Conservation (phyloP, 1,284 basidiomycete species). For the Neonothopanus nambi region DNA sequence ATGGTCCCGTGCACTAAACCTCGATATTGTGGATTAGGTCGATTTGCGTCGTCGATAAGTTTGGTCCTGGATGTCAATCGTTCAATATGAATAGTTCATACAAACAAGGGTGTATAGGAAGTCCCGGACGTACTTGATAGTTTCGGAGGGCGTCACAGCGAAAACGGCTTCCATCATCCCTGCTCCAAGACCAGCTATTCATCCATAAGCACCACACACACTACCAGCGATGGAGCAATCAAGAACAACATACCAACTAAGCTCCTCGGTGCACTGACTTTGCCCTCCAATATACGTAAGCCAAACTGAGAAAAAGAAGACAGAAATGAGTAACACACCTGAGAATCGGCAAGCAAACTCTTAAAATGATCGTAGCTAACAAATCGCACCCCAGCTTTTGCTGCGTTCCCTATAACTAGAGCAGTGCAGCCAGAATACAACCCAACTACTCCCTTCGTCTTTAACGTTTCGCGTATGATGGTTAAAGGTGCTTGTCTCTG, state of each 20-base stretch:
- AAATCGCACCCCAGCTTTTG: conserved; percentile 94
- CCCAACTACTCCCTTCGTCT: conserved; percentile 71
- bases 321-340: conserved; percentile 50
- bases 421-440: conserved; percentile 88
- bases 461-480: conserved; percentile 72
- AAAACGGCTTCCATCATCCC: conserved; percentile 94
- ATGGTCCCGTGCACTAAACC: conserved; percentile 88
- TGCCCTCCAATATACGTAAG: conserved; percentile 60
- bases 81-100: background rate
- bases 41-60: conserved; percentile 92
- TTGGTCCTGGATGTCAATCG: conserved; percentile 74
- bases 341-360: conserved; percentile 74
- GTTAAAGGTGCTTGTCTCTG: conserved; percentile 68
- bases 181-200: conserved; percentile 86
- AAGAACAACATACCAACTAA: conserved; percentile 60
- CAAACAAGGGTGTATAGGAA: conserved; percentile 25
- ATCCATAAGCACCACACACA: too few relatives aligned
- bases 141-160: conserved; percentile 96
- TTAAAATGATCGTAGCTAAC: conserved; percentile 96
- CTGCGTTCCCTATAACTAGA: conserved; percentile 85
- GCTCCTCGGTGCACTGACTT: conserved; percentile 83
- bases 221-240: too few relatives aligned
- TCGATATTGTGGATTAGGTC: conserved; percentile 79
- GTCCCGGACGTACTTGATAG: conserved; percentile 88
- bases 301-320: conserved; percentile 2